A percentile compares a stretch with the other conserved stretches of the same genome.
Evolutionary conservation across 1,139 yeast genomes (phyloP).

Genomic region (Hansenula lynferdii): DNA sequence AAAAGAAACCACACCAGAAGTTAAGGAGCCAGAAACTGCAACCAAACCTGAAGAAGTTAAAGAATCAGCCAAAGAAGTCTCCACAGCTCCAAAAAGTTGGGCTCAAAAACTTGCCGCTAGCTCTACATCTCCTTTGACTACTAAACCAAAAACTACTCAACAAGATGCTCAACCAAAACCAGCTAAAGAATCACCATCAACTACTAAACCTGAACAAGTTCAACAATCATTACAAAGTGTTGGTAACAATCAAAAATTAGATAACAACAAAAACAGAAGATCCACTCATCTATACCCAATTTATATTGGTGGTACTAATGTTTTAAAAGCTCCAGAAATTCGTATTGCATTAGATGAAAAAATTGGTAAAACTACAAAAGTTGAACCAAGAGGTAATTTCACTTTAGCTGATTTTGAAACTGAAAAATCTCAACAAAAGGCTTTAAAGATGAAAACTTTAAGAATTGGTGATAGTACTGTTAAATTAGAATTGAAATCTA

Average conservation of each 20-base stretch:
- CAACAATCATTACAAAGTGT: background rate
- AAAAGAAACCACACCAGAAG: too few species aligned
- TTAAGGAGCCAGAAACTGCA: too few species aligned
- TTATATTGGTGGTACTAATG: constrained; percentile 40
- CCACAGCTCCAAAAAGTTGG: too few species aligned
- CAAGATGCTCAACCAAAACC: constrained; percentile 1
- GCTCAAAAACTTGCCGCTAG: too few species aligned
- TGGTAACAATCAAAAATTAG: background rate
- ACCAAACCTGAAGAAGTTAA: background rate
- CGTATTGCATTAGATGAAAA: constrained; percentile 27
- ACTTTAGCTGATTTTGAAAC: constrained; percentile 45
- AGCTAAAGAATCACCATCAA: constrained; percentile 12
- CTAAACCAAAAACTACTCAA: background rate
- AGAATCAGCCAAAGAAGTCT: constrained; percentile 7
- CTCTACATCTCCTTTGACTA: too few species aligned
- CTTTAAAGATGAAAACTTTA: constrained; percentile 34
- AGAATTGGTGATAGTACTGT: constrained; percentile 28
- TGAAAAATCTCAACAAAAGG: constrained; percentile 28
- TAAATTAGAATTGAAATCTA: constrained; percentile 9
- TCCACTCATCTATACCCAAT: constrained; percentile 38
- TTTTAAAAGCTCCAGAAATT: constrained; percentile 34
- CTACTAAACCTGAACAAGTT: too few species aligned
- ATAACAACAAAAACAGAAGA: constrained; percentile 2
- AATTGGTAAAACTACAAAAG: constrained; percentile 34
- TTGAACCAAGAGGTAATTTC: constrained; percentile 36